Base-by-base conservation (phyloP, 129 eudicot species). In the Tagetes erecta region DNA sequence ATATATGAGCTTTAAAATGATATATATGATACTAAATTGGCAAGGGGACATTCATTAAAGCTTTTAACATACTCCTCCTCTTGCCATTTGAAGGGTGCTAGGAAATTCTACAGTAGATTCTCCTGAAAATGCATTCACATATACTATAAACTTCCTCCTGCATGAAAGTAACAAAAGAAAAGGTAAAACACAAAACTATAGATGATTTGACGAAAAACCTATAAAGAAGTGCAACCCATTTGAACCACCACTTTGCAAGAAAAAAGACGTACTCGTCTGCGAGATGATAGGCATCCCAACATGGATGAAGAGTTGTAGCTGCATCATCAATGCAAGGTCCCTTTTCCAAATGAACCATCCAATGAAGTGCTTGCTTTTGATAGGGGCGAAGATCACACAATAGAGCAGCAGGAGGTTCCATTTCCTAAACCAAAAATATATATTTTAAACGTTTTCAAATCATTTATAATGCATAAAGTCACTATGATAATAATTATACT, bases 81-180 rank as follows among this genome's bases (percentile, higher is more conserved):
- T 94, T n/a, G 96, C 92, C 96, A 94, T 90, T 85, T 94, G 97
- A 71, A 88, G 97, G 53, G 91, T 94, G 80, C 99, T 94, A 4
- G 99, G 99, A 74, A 94, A 91, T 69, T 94, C 99, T 30, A 77
- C 84, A 3, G 97, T 87, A 53, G 97, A 96, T 83, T 94, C 99
- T 34, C 99, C 99, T 10, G 99, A 94, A 84, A 94, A 94, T 35
- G 97, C 67, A 82, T 94, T 94, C 81, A 94, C 77, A 64, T 94
- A 94, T 3, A 94, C 86, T 60, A 84, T 74, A 62, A 86, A 70
- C 42, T 80, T 91, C 88, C 97, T 94, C 90, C 97, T 94, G 75
- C 64, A 76, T 70, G 67, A 57, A 58, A 63, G 38, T 4, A 79
- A 8, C 51, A 36, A 67, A 42, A 36, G 13, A 27, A 33, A 68